Base-by-base conservation (phyloP, 2,329 filamentous ascomycete species). In the Fusarium hainanense region DNA sequence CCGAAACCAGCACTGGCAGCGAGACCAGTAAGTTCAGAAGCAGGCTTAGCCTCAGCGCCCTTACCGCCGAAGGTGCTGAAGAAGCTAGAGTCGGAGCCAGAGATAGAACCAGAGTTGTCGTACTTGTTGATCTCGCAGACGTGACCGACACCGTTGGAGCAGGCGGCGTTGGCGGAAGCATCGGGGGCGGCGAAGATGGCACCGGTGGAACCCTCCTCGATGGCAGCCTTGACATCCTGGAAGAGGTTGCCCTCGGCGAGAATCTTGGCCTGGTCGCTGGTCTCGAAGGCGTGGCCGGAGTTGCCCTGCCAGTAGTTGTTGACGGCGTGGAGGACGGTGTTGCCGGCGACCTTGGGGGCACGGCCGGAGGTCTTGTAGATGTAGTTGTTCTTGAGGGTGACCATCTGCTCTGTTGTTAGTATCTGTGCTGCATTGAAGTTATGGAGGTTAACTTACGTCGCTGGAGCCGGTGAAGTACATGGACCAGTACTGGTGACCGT, bases 231-330 rank as follows among this genome's bases (percentile, higher is more conserved):
- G 52, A 89, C 82, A 66, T 87, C 84, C 77, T 87, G 83, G 81
- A 88, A 89, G 42, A 86, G 78, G 72, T 87, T 88, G 28, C 87
- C 87, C 78, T 89, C 87, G 2, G 84, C 84, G 30, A 89, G 79
- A 37, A 88, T 81, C 48, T 66, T 49, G 57, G 75, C 79, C 30
- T 82, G 80, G 6, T 75, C 47, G 50, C 79, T 80, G 49, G 83
- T 77, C 77, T 88, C 88, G 75, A 89, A 89, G 12, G 86, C 85
- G 77, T 89, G 88, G 50, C 84, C 84, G 16, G 78, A 75, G 77
- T 84, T 85, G 71, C 83, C 81, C 72, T 86, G 82, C 80, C 82
- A 89, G 83, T 87, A 88, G 82, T 89, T 89, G 84, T 89, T 89
- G 75, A 88, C 85, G 40, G 85, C 85, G 77, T 90, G 88, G 52